Percentiles rank a stretch among this genome's conserved stretches.
These are phyloP conservation scores for Arachnopeziza araneosa DNA, from an alignment of 2,329 filamentous ascomycete species.

Conservation along the genomic window DNA sequence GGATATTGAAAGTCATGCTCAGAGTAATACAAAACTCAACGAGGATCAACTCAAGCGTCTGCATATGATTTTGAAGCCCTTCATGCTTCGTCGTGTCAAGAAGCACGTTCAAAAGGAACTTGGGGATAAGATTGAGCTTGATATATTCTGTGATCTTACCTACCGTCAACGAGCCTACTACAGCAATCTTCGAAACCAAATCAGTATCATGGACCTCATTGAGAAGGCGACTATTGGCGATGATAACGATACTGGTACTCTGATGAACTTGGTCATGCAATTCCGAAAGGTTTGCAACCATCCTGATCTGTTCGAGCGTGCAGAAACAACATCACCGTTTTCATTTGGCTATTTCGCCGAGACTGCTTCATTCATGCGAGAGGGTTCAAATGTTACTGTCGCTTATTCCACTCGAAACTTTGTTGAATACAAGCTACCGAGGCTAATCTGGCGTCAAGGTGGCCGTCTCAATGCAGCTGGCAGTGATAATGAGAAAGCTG, in stretches of 20 bases:
- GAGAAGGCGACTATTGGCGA: conserved; percentile 94
- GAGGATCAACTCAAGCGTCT: conserved; percentile 94
- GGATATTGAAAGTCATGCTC: conserved; percentile 95
- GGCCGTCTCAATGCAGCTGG: conserved; percentile 73
- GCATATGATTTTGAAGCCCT: conserved; percentile 98
- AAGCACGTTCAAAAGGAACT: conserved; percentile 99
- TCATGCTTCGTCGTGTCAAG: conserved; percentile 99
- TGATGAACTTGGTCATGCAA: conserved; percentile 99
- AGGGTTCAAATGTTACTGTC: conserved; percentile 73
- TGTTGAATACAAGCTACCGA: conserved; percentile 80
- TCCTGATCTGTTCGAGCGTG: conserved; percentile 91
- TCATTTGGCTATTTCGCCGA: conserved; percentile 85
- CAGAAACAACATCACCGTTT: conserved; percentile 83
- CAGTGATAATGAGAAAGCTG: conserved; percentile 65
- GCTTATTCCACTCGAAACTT: conserved; percentile 82
- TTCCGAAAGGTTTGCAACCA: conserved; percentile 99
- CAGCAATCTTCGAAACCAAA: conserved; percentile 86
- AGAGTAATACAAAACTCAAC: conserved; percentile 99
- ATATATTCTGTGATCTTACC: conserved; percentile 94
- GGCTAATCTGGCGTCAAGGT: conserved; percentile 73
- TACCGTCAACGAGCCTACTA: conserved; percentile 96
- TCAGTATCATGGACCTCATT: conserved; percentile 97
- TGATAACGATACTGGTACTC: conserved; percentile 86
- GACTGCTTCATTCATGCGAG: conserved; percentile 89
- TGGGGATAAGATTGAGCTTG: conserved; percentile 95